Conservation (phyloP, 2,329 filamentous ascomycete species). For the Aschersonia sp. region DNA sequence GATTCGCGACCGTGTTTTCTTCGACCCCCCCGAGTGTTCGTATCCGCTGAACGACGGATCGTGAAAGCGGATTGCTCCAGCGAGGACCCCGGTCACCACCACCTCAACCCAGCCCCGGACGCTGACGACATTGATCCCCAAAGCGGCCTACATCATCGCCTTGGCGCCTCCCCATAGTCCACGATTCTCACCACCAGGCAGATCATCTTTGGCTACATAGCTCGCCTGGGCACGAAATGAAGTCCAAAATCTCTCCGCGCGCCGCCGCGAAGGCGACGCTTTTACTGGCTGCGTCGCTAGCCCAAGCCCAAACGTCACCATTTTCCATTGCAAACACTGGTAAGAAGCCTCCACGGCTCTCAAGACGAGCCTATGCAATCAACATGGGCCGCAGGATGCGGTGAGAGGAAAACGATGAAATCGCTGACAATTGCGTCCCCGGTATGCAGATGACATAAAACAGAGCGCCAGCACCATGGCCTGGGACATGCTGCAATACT, state of each 20-base stretch:
- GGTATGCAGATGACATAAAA: conserved; percentile 20
- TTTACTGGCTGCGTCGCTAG: conserved; percentile 2
- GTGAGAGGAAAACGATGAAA: background rate
- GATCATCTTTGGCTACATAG: background rate
- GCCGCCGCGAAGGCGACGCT: conserved; percentile 3
- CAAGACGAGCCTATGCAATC: background rate
- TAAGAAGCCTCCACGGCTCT: conserved; percentile 1
- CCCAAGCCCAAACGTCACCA: conserved; percentile 4
- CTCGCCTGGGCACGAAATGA: conserved; percentile 3
- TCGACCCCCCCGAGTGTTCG: no score
- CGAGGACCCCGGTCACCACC: no score
- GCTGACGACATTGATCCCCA: no score
- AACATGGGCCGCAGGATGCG: background rate
- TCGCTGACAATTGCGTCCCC: background rate
- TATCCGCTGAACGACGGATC: no score
- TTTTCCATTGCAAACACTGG: conserved; percentile 4
- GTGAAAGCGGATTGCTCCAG: no score
- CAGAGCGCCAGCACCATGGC: conserved; percentile 23
- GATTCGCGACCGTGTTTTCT: no score
- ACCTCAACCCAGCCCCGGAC: no score
- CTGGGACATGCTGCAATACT: conserved; percentile 30
- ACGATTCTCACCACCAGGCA: background rate
- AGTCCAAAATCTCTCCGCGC: conserved; percentile 1
- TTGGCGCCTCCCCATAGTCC: background rate
- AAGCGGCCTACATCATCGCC: no score